These are phyloP conservation scores for Komagataella phaffii DNA, from an alignment of 805 yeast species.

Conservation along the genomic window DNA sequence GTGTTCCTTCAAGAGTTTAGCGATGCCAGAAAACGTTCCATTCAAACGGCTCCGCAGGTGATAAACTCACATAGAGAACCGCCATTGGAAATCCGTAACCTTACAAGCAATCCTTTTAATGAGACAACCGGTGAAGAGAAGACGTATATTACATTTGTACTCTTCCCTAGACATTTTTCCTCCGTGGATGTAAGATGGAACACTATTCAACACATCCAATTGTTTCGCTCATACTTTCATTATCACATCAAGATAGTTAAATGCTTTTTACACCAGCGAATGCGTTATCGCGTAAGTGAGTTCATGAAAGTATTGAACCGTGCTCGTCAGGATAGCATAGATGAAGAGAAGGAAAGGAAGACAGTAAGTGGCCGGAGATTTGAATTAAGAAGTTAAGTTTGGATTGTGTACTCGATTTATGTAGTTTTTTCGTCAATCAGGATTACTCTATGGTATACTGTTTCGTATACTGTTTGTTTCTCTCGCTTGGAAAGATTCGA, in stretches of 20 bases:
- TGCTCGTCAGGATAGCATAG: conserved; percentile 89
- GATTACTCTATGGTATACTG: too few species aligned
- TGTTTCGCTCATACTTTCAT: conserved; percentile 94
- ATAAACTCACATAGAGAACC: conserved; percentile 80
- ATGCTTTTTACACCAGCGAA: conserved; percentile 96
- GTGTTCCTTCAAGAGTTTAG: conserved; percentile 89
- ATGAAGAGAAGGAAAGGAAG: conserved; percentile 40
- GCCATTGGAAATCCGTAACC: conserved; percentile 69
- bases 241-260: conserved; percentile 97
- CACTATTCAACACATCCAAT: conserved; percentile 81
- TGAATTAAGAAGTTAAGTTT: conserved; percentile 12
- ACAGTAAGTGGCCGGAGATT: conserved; percentile 67
- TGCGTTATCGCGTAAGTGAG: conserved; percentile 91
- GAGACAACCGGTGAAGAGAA: conserved; percentile 21
- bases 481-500: too few species aligned
- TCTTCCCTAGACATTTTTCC: conserved; percentile 69
- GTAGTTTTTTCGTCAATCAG: neutral
- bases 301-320: conserved; percentile 91
- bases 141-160: conserved; percentile 49
- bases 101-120: conserved; percentile 18
- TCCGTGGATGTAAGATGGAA: conserved; percentile 57
- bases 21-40: conserved; percentile 89
- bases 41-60: conserved; percentile 98
- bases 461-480: too few species aligned
- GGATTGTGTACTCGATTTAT: neutral